phyloP scores from a whole-genome alignment of 1,284 basidiomycete genomes.

The Rhodotorula glutinis region DNA sequence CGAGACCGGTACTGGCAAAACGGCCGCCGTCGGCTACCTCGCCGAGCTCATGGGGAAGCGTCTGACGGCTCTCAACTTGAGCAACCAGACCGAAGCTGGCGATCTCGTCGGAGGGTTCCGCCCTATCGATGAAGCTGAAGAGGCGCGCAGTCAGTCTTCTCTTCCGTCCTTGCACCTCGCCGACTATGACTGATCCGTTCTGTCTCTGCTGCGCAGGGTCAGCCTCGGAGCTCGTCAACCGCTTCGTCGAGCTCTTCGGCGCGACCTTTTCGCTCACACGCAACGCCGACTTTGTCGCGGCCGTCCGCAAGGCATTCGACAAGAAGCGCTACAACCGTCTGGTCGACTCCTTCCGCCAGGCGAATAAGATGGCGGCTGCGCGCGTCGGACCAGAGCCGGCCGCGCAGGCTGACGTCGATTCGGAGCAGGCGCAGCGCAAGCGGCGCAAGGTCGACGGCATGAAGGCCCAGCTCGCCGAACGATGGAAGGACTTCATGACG shows the following conservation, averaged over 20 bases:
- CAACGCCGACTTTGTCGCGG: constrained; percentile 82
- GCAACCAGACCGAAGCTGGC: constrained; percentile 93
- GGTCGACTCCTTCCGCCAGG: constrained; percentile 80
- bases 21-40: constrained; percentile 84
- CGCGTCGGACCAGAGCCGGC: constrained; percentile 17
- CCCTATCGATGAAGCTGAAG: constrained; percentile 67
- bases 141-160: constrained; percentile 40
- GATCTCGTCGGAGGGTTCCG: constrained; percentile 95
- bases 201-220: constrained; percentile 57
- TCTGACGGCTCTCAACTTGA: constrained; percentile 86
- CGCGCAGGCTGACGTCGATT: constrained; percentile 35
- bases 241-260: constrained; percentile 79
- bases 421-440: constrained; percentile 42
- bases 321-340: constrained; percentile 83
- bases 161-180: not conserved
- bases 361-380: constrained; percentile 33
- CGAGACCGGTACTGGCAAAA: constrained; percentile 98
- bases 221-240: constrained; percentile 68
- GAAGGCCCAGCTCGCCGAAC: constrained; percentile 45
- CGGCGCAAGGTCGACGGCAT: constrained; percentile 47
- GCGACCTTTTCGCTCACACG: constrained; percentile 85
- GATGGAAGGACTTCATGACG: constrained; percentile 70
- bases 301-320: constrained; percentile 75
- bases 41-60: constrained; percentile 73
- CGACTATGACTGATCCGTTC: not conserved